Percentiles rank a stretch among this genome's conserved stretches.
Conservation (phyloP, 805 yeast genomes). For the Barnettozyma sp. region DNA sequence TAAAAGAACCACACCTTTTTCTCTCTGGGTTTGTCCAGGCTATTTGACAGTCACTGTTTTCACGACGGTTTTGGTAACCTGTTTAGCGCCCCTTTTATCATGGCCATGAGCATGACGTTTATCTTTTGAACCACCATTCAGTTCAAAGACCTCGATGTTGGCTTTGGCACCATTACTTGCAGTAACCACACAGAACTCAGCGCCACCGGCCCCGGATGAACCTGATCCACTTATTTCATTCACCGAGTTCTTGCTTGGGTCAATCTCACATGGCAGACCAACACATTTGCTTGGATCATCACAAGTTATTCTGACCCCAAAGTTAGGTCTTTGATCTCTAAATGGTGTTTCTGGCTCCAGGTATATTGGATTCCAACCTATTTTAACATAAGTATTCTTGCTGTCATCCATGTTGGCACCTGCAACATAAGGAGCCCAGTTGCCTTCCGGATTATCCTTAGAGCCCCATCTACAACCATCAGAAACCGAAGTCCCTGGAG, state of each 20-base stretch:
- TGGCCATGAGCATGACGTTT: conserved; percentile 15
- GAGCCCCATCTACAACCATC: conserved; percentile 88
- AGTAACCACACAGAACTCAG: conserved; percentile 78
- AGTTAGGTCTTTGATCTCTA: conserved; percentile 47
- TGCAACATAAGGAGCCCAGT: conserved; percentile 92
- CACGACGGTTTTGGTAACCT: conserved; percentile 10
- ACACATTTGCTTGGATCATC: conserved; percentile 60
- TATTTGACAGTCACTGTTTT: conserved; percentile 8
- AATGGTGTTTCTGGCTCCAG: conserved; percentile 53
- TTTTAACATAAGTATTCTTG: conserved; percentile 71
- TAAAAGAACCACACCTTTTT: not conserved
- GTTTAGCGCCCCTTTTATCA: conserved; percentile 3
- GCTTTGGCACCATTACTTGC: conserved; percentile 60
- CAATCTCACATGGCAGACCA: conserved; percentile 78
- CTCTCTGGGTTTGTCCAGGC: too few relatives aligned
- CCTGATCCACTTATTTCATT: conserved; percentile 42
- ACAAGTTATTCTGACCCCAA: conserved; percentile 71
- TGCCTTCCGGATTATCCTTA: conserved; percentile 60
- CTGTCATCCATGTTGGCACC: conserved; percentile 75
- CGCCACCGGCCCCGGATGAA: conserved; percentile 54
- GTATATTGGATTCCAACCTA: conserved; percentile 89
- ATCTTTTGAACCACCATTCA: conserved; percentile 2
- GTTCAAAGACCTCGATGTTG: conserved; percentile 60
- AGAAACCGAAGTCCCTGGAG: conserved; percentile 69
- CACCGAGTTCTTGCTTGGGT: conserved; percentile 56